Percentiles rank a stretch among this genome's conserved stretches.
phyloP scores from a whole-genome alignment of 148 eudicot genomes.

The Simmondsia chinensis region DNA sequence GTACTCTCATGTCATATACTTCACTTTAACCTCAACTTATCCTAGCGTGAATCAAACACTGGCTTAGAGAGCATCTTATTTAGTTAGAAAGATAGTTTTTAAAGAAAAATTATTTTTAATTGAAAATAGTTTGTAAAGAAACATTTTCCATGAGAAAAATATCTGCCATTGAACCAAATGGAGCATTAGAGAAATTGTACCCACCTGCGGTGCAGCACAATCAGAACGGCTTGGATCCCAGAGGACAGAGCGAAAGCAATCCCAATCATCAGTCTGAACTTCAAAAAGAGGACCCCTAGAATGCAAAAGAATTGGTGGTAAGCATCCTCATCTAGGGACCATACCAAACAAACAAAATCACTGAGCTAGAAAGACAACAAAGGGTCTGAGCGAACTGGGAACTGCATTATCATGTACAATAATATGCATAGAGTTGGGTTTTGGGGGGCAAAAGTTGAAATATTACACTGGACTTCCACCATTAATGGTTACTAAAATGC shows the following conservation, averaged over 20 bases:
- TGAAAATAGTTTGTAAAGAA: too few relatives aligned
- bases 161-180: too few relatives aligned
- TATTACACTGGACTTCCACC: too few relatives aligned
- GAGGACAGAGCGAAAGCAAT: slow-evolving; percentile 68
- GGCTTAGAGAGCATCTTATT: too few relatives aligned
- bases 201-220: slow-evolving; percentile 93
- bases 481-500: too few relatives aligned
- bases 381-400: not conserved
- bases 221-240: slow-evolving; percentile 95
- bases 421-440: too few relatives aligned
- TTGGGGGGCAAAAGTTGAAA: too few relatives aligned
- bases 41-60: not conserved
- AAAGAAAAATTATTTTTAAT: too few relatives aligned
- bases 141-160: too few relatives aligned
- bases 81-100: too few relatives aligned
- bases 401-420: not conserved
- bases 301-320: slow-evolving; percentile 7
- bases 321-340: slow-evolving; percentile 5
- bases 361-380: not conserved
- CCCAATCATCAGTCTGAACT: slow-evolving; percentile 89
- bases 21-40: not conserved
- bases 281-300: slow-evolving; percentile 96
- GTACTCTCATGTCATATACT: too few relatives aligned
- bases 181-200: slow-evolving; percentile 9
- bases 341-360: not conserved